Percentiles rank a stretch among this genome's conserved stretches.
These are phyloP conservation scores for Mimosa bimucronata DNA, from an alignment of 306 rosid species.

Conservation along the genomic window DNA sequence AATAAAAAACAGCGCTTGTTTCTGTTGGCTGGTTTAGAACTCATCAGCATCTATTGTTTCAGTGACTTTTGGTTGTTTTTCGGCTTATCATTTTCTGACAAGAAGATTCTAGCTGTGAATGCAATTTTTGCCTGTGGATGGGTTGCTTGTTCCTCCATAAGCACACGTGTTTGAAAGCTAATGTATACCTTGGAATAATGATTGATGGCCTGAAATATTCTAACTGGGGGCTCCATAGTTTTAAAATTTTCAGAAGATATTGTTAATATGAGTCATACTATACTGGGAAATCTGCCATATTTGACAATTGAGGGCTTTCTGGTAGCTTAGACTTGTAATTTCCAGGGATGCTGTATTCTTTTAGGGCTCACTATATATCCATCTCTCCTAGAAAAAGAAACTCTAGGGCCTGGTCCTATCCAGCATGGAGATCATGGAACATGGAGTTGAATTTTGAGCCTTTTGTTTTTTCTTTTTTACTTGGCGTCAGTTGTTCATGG, in stretches of 20 bases:
- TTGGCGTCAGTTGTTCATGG: background rate
- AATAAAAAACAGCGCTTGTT: constrained; percentile 1
- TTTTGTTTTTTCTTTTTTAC: background rate
- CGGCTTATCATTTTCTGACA: constrained; percentile 12
- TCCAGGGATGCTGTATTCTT: constrained; percentile 32
- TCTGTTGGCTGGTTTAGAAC: background rate
- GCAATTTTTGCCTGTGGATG: constrained; percentile 13
- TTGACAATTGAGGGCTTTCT: constrained; percentile 22
- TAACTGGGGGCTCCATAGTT: background rate
- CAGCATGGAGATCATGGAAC: constrained; percentile 35
- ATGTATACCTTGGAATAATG: constrained; percentile 24
- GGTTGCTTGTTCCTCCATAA: constrained; percentile 19
- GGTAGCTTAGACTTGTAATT: background rate
- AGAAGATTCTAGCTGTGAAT: constrained; percentile 13
- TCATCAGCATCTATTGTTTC: background rate
- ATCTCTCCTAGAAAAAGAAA: constrained; percentile 55
- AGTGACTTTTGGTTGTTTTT: constrained; percentile 19
- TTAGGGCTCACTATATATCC: constrained; percentile 61
- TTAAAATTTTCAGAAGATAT: background rate
- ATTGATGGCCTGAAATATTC: constrained; percentile 22
- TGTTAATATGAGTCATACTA: constrained; percentile 23
- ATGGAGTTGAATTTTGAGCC: constrained; percentile 21
- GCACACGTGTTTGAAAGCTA: background rate
- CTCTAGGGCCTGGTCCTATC: constrained; percentile 56
- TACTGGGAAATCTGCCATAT: constrained; percentile 13